These are phyloP conservation scores for Pyrenophora seminiperda DNA, from an alignment of 2,329 filamentous ascomycete genomes.

Conservation along the genomic window DNA sequence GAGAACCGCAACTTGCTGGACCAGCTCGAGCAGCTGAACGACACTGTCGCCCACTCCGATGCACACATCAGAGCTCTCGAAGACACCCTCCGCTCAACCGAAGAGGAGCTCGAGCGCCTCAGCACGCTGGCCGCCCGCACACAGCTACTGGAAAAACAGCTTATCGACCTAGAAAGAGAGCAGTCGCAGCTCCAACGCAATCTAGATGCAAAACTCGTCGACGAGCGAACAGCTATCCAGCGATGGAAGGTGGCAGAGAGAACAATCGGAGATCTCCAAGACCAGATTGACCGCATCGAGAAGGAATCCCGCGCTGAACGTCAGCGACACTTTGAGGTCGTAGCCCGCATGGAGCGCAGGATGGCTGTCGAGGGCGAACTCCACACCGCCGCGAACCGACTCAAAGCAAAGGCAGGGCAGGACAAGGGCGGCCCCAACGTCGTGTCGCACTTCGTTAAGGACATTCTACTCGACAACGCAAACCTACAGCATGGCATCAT, in stretches of 20 bases:
- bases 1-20: constrained; percentile 83
- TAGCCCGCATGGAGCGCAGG: constrained; percentile 82
- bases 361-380: constrained; percentile 82
- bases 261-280: constrained; percentile 76
- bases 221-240: constrained; percentile 77
- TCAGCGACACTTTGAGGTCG: constrained; percentile 78
- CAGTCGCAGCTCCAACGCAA: constrained; percentile 73
- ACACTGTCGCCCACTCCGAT: constrained; percentile 78
- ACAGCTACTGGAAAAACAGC: constrained; percentile 77
- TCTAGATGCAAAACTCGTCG: constrained; percentile 70
- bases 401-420: constrained; percentile 71
- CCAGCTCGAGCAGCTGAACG: constrained; percentile 84
- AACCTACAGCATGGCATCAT: constrained; percentile 90
- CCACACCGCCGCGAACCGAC: constrained; percentile 74
- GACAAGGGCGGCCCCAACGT: constrained; percentile 68
- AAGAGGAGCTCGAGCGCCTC: constrained; percentile 75
- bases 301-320: constrained; percentile 79
- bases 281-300: constrained; percentile 88
- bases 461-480: constrained; percentile 93
- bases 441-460: constrained; percentile 94
- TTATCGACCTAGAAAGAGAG: constrained; percentile 79
- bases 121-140: constrained; percentile 76
- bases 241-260: constrained; percentile 86
- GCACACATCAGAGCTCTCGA: constrained; percentile 77
- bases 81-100: constrained; percentile 74